Evolutionary conservation across 495 filamentous ascomycete species (phyloP).

Genomic region (Podospora anserina): DNA sequence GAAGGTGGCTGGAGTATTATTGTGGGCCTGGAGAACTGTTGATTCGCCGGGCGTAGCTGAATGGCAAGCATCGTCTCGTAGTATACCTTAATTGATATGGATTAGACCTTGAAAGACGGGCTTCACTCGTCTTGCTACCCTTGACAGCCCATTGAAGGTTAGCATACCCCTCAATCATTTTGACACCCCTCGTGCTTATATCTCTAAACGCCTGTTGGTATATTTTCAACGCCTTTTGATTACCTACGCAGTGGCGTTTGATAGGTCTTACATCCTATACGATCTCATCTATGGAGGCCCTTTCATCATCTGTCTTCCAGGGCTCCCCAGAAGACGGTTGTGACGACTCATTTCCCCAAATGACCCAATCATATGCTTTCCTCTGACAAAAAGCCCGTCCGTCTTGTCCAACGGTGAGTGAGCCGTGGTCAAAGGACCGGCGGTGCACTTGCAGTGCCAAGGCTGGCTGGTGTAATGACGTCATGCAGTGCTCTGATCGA

Average conservation of each 20-base stretch:
- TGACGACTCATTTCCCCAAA: background rate
- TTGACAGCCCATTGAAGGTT: too few species aligned
- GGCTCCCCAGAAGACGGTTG: too few species aligned
- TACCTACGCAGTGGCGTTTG: too few species aligned
- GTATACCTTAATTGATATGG: background rate
- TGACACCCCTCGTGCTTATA: too few species aligned
- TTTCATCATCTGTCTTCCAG: too few species aligned
- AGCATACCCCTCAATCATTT: too few species aligned
- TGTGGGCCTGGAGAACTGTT: background rate
- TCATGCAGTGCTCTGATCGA: background rate
- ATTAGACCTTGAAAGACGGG: background rate
- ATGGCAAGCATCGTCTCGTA: background rate
- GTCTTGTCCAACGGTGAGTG: background rate
- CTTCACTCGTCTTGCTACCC: too few species aligned
- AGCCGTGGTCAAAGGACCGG: background rate
- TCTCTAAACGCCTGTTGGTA: too few species aligned
- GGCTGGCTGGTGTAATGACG: background rate
- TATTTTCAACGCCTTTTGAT: too few species aligned
- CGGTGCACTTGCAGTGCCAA: background rate
- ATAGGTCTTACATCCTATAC: too few species aligned
- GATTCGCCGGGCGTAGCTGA: background rate
- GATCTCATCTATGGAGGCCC: too few species aligned
- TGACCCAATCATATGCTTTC: background rate
- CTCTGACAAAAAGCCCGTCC: background rate
- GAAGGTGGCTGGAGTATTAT: background rate